Base-by-base conservation (phyloP, 768 basidiomycete genomes). In the Dendrothele bispora region DNA sequence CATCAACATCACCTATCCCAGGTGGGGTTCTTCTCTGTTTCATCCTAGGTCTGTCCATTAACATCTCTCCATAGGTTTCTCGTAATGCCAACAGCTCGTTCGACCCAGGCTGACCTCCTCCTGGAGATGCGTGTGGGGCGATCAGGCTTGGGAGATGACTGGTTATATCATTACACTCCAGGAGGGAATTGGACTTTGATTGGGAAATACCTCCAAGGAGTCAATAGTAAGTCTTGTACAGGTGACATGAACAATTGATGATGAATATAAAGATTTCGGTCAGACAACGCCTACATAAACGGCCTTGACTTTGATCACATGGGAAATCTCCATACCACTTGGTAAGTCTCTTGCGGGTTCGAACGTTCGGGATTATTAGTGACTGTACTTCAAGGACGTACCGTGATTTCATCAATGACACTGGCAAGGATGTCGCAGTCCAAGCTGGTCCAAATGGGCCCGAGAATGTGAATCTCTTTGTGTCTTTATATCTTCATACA, bases 201-300 rank as follows among this genome's bases (percentile, higher is more conserved):
- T 18, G 69, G 69, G 4, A 49, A 54, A 25, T 70, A 70, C 48
- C 55, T 70, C 20, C 48, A 66, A 69, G 66, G 68, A 36, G 67
- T 67, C 4, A 68, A 69, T 42, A 67, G 66, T 69, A 34, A 6
- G 49, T n/a, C n/a, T 46, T 27, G 5, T 37, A 25, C 34, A 17
- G 6, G n/a, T 7, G 20, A 14, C 46, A 18, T 15, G 18, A 14
- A 10, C 8, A 27, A 41, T 29, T 26, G 22, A 32, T 12, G 18
- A 7, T 17, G 7, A 27, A 43, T 17, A 18, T 15, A 14, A 30
- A 18, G 7, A 18, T 35, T 20, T 32, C n/a, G 37, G n/a, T 14
- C 25, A 66, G 67, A 70, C 49, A 70, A 70, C 45, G 65, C 66
- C 3, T 69, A 70, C 44, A 68, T 70, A 51, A 71, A 69, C 38